A percentile compares a stretch with the other conserved stretches of the same genome.
Evolutionary conservation across 1,284 basidiomycete genomes (phyloP).

Genomic region (Ganoderma resinaceum): DNA sequence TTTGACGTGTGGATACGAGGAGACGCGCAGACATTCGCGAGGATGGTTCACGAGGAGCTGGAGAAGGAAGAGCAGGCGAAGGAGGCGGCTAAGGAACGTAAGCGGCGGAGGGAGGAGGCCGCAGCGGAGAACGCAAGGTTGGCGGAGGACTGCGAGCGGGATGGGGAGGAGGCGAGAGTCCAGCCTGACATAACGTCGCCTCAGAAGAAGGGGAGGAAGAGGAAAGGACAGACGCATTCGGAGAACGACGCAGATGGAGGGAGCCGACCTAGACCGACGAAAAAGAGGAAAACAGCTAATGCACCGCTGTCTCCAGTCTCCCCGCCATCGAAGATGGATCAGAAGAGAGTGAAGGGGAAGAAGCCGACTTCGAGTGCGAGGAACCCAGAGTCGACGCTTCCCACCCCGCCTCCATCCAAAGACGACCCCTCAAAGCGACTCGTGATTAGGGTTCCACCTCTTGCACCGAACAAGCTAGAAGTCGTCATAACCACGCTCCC

Average conservation of each 20-base stretch:
- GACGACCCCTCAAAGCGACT: constrained; percentile 25
- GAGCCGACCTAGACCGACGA: constrained; percentile 12
- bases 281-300: constrained; percentile 31
- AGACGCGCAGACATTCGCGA: constrained; percentile 84
- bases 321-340: constrained; percentile 14
- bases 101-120: constrained; percentile 28
- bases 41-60: constrained; percentile 61
- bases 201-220: constrained; percentile 32
- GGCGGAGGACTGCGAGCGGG: constrained; percentile 17
- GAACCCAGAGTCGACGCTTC: constrained; percentile 13
- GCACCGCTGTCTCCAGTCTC: constrained; percentile 30
- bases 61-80: constrained; percentile 43
- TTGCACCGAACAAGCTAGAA: constrained; percentile 18
- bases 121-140: constrained; percentile 20
- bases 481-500: constrained; percentile 28
- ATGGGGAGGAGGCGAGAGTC: constrained; percentile 11
- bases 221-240: constrained; percentile 26
- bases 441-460: constrained; percentile 32
- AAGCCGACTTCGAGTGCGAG: constrained; percentile 8
- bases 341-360: constrained; percentile 15
- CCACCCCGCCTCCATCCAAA: constrained; percentile 22
- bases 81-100: constrained; percentile 19
- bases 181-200: constrained; percentile 18
- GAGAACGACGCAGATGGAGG: constrained; percentile 10
- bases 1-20: constrained; percentile 94